Base-by-base conservation (phyloP, 2,329 filamentous ascomycete genomes). In the Elsinoe australis region DNA sequence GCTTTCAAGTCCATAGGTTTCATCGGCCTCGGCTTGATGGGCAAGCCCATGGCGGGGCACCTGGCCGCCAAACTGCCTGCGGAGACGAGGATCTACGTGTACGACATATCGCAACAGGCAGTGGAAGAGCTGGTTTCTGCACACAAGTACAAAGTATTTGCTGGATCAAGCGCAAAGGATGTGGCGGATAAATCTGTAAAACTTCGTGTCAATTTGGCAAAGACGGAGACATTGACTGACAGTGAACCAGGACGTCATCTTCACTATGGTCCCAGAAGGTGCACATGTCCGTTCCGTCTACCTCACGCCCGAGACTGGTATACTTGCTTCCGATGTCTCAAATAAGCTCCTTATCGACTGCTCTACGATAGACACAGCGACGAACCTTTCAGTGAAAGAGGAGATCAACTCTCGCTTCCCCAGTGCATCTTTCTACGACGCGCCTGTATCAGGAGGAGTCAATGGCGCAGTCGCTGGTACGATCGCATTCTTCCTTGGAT, bases 21-120 rank as follows among this genome's bases (percentile, higher is more conserved):
- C 60, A 69, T 78, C 36, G 74, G 75, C 54, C 65, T 77, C 1
- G 74, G 74, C n/a, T 66, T 69, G 8, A 78, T 77, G 74, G 74
- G 74, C 0, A 66, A 64, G 46, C 73, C 73, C 8, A 78, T 78
- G 73, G 66, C 70, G 3, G 60, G 58, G 15, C 72, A 76, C 56
- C 62, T 78, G 18, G 67, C 70, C 7, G 65, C 66, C 17, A 75
- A 74, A 53, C 62, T 73, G 39, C 62, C 67, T 2, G 18, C 57
- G 7, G 61, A 65, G 8, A 68, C 69, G 6, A 62, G 62, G 3
- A 67, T 76, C 49, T 68, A 68, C 54, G 66, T 75, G 5, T 72
- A 69, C 54, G 74, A 78, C 55, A 66, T 77, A 3, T 64, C 69
- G 3, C 59, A 65, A 36, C 55, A 64, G 8, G 64, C 61, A 4